phyloP scores from a whole-genome alignment of 164 flowering plant species.

The Chimonanthus praecox region DNA sequence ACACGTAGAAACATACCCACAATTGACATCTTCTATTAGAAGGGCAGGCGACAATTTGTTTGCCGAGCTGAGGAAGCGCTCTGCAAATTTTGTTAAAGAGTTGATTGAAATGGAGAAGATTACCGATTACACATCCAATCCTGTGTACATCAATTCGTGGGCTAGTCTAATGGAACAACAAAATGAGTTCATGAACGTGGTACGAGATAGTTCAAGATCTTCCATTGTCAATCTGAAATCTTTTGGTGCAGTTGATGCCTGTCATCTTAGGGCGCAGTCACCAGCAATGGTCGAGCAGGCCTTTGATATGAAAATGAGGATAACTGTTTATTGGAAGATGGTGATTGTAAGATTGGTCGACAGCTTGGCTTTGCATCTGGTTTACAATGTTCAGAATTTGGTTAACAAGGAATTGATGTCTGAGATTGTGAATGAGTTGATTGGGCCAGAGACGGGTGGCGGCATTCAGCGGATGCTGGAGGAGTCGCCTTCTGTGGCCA shows the following conservation, averaged over 20 bases:
- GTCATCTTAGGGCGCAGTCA: slow-evolving; percentile 13
- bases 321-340: slow-evolving; percentile 28
- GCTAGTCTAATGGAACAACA: slow-evolving; percentile 13
- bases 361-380: slow-evolving; percentile 18
- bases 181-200: slow-evolving; percentile 4
- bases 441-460: slow-evolving; percentile 21
- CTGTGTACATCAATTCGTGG: slow-evolving; percentile 22
- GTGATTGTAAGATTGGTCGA: slow-evolving; percentile 28
- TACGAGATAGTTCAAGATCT: neutral
- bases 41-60: slow-evolving; percentile 21
- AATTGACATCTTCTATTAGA: slow-evolving; percentile 10
- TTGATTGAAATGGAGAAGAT: slow-evolving; percentile 33
- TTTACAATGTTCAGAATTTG: slow-evolving; percentile 7
- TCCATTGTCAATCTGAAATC: slow-evolving; percentile 4
- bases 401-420: slow-evolving; percentile 15
- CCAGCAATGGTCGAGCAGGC: slow-evolving; percentile 17
- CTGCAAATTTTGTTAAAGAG: slow-evolving; percentile 18
- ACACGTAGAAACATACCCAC: slow-evolving; percentile 26
- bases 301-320: slow-evolving; percentile 33
- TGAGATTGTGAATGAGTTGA: slow-evolving; percentile 21
- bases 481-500: slow-evolving; percentile 24
- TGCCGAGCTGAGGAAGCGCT: slow-evolving; percentile 15
- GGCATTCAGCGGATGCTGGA: slow-evolving; percentile 26
- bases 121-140: slow-evolving; percentile 28
- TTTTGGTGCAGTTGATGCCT: slow-evolving; percentile 18